Base-by-base conservation (phyloP, 495 filamentous ascomycete species). In the Xylaria telfairii region DNA sequence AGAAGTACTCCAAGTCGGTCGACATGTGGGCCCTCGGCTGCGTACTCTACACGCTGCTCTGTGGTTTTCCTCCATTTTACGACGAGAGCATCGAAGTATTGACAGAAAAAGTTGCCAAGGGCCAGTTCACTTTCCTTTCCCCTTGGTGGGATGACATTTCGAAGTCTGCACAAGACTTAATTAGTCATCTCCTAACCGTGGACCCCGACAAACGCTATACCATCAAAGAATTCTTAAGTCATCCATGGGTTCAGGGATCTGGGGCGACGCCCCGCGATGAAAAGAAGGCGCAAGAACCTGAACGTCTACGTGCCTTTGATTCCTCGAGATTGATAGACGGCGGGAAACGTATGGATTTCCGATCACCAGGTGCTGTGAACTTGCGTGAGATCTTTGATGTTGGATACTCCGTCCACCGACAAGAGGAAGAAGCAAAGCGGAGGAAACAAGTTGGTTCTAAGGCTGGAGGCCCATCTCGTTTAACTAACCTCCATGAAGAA, bases 81-180 rank as follows among this genome's bases (percentile, higher is more conserved):
- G 96, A 99, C 76, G 96, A 99, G 80, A 96, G 93, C 74, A 98
- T 99, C 74, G 94, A 97, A 73, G 91, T 97, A 2, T 89, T 99
- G 70, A 99, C 96, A 3, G 96, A 99, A 75, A 99, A 99, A 83
- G 96, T 99, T 34, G 96, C 96, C 6, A 90, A 93, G 66, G 96
- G 96, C 13, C 94, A 98, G 83, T 99, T 96, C 78, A 98, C 96
- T 8, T 99, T 99, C 86, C 86, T 98, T 8, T 98, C 95, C 13
- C 96, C 96, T 0, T 99, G 96, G 96, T 99, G 96, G 96, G 96
- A 99, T 75, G 94, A 98, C 71, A 98, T 98, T 70, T 97, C 95
- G 72, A 95, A 97, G 81, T 90, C 93, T 0, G 96, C 96, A 1
- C 93, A 98, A 78, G 96, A 99, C 75, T 81, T 99, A 6, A 94